A percentile compares a stretch with the other conserved stretches of the same genome.
Evolutionary conservation across 2,329 filamentous ascomycete genomes (phyloP).

Genomic region (Fusarium pseudocircinatum): DNA sequence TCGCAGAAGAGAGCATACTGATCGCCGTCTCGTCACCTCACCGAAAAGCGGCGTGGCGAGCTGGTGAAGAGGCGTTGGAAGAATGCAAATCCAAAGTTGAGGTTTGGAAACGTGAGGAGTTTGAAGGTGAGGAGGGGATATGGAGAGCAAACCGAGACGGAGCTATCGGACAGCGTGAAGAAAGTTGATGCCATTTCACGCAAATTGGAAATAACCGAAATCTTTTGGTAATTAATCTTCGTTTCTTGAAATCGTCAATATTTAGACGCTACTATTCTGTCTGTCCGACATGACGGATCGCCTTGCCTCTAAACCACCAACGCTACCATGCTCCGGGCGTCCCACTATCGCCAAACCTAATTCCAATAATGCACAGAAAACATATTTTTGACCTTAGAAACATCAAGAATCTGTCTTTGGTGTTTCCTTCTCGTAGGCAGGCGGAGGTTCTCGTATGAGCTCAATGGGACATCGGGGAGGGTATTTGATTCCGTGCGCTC

Average conservation of each 20-base stretch:
- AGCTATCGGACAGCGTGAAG: slow-evolving; percentile 61
- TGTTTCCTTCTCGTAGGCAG: slow-evolving; percentile 46
- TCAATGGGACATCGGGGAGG: slow-evolving; percentile 52
- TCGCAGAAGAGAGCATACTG: slow-evolving; percentile 92
- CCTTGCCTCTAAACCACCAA: slow-evolving; percentile 5
- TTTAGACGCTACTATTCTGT: slow-evolving; percentile 2
- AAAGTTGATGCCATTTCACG: background rate
- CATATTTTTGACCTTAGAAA: background rate
- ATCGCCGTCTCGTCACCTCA: slow-evolving; percentile 88
- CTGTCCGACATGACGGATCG: background rate
- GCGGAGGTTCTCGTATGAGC: slow-evolving; percentile 51
- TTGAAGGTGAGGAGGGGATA: slow-evolving; percentile 78
- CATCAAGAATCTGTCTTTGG: slow-evolving; percentile 5
- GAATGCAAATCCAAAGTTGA: slow-evolving; percentile 87
- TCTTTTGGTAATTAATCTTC: background rate
- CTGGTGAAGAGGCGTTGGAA: slow-evolving; percentile 90
- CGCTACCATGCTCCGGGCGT: slow-evolving; percentile 7
- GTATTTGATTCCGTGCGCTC: slow-evolving; percentile 40
- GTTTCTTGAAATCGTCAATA: slow-evolving; percentile 8
- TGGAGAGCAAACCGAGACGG: slow-evolving; percentile 92
- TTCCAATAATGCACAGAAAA: slow-evolving; percentile 7
- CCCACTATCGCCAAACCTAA: slow-evolving; percentile 5
- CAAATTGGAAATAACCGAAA: background rate
- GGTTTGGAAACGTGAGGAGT: slow-evolving; percentile 94
- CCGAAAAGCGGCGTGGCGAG: slow-evolving; percentile 84